Conservation (phyloP, 352 stramenopile genomes). For the Phytophthora parvispora region DNA sequence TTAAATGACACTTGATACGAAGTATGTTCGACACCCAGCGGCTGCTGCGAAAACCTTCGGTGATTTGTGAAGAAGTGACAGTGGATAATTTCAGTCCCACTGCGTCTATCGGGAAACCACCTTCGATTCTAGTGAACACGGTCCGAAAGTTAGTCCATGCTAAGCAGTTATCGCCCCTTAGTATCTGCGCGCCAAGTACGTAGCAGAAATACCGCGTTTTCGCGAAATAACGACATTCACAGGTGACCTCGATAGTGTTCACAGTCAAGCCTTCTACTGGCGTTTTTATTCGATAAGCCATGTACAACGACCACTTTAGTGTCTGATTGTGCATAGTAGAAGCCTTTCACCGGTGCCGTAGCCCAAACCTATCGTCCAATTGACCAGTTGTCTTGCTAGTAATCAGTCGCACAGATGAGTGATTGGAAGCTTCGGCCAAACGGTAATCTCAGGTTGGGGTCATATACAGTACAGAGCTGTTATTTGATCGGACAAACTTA, state of each 20-base stretch:
- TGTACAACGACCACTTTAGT: neutral
- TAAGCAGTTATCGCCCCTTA: neutral
- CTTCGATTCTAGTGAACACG: neutral
- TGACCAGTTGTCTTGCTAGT: neutral
- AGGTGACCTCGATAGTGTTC: neutral
- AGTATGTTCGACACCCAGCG: conserved; percentile 10
- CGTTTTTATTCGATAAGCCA: neutral
- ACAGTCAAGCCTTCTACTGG: neutral
- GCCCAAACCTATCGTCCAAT: neutral
- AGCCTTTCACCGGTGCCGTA: neutral
- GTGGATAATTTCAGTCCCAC: neutral
- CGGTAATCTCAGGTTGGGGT: too few species aligned
- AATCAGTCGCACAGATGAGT: neutral
- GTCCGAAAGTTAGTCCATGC: neutral
- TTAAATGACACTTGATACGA: conserved; percentile 2
- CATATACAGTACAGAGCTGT: too few species aligned
- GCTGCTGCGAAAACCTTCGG: neutral
- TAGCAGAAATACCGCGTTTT: neutral
- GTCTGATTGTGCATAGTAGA: neutral
- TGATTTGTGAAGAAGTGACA: conserved; percentile 5
- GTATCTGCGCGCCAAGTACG: neutral
- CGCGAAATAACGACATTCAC: neutral
- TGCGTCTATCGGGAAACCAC: neutral
- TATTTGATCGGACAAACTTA: too few species aligned
- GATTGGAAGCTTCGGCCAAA: neutral